Conservation (phyloP, 2,329 filamentous ascomycete genomes). For the Penicillium sp. region DNA sequence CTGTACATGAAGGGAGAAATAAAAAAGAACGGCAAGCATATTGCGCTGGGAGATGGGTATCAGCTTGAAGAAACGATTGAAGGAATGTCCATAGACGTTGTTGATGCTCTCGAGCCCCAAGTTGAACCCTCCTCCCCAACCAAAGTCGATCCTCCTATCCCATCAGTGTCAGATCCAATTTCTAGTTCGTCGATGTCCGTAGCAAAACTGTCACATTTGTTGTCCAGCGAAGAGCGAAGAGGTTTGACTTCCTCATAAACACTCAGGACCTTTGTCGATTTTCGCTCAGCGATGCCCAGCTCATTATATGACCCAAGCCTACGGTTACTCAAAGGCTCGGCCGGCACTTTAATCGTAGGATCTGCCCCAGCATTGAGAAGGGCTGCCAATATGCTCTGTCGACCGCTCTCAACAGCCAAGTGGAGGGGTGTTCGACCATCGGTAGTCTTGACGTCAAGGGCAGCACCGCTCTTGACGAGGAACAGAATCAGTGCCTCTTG, state of each 20-base stretch:
- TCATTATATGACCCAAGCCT: neutral
- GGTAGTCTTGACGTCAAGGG: slow-evolving; percentile 16
- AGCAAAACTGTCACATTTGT: slow-evolving; percentile 14
- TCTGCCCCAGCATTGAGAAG: slow-evolving; percentile 31
- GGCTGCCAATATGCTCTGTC: slow-evolving; percentile 25
- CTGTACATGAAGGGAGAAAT: no score
- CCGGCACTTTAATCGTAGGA: slow-evolving; percentile 16
- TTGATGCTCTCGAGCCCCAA: slow-evolving; percentile 14
- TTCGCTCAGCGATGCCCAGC: neutral
- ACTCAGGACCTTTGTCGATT: neutral
- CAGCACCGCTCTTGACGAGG: slow-evolving; percentile 26
- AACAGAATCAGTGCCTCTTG: slow-evolving; percentile 21
- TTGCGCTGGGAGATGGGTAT: neutral
- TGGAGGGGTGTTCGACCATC: slow-evolving; percentile 30
- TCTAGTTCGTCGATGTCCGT: slow-evolving; percentile 22
- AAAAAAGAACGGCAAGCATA: neutral
- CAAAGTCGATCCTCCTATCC: slow-evolving; percentile 18
- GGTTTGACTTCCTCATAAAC: neutral
- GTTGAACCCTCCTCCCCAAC: slow-evolving; percentile 12
- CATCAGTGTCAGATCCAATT: slow-evolving; percentile 16
- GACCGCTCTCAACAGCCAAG: slow-evolving; percentile 30
- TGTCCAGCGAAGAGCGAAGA: neutral
- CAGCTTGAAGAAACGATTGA: slow-evolving; percentile 9
- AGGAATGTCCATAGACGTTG: slow-evolving; percentile 10
- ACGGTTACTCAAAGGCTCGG: neutral